These are phyloP conservation scores for Suhomyces ambrosiae DNA, from an alignment of 1,139 yeast genomes.

Conservation along the genomic window DNA sequence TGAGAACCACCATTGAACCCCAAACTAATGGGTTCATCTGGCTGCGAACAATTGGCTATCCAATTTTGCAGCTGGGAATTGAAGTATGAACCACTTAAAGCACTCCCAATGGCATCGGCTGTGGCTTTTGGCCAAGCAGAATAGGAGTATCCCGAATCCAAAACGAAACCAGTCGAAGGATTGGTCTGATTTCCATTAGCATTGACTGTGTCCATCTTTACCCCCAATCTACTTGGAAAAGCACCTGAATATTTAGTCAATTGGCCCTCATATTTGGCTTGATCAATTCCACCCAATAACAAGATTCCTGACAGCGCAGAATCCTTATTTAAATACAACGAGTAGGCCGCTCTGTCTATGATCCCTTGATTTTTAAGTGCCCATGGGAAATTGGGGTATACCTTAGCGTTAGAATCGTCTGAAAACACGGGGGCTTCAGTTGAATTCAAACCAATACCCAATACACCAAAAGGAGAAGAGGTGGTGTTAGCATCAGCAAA, in stretches of 20 bases:
- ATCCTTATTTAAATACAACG: constrained; percentile 18
- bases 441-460: constrained; percentile 52
- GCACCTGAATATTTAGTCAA: constrained; percentile 15
- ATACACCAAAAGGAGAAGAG: constrained; percentile 55
- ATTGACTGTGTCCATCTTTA: constrained; percentile 12
- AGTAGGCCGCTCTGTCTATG: constrained; percentile 32
- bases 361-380: constrained; percentile 20
- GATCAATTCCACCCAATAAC: constrained; percentile 28
- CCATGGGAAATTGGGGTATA: constrained; percentile 20
- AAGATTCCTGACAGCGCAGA: constrained; percentile 18
- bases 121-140: constrained; percentile 1
- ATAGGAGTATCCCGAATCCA: constrained; percentile 9
- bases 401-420: neutral
- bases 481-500: constrained; percentile 60
- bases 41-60: neutral
- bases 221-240: constrained; percentile 8
- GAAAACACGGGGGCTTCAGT: neutral
- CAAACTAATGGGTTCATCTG: neutral
- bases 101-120: constrained; percentile 1
- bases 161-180: neutral
- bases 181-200: neutral
- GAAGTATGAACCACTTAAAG: neutral
- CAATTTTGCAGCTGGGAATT: neutral
- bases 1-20: neutral
- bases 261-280: constrained; percentile 22